A percentile compares a stretch with the other conserved stretches of the same genome.
Conservation (phyloP, 176 grass and related monocot species). For the Triticum monococcum region DNA sequence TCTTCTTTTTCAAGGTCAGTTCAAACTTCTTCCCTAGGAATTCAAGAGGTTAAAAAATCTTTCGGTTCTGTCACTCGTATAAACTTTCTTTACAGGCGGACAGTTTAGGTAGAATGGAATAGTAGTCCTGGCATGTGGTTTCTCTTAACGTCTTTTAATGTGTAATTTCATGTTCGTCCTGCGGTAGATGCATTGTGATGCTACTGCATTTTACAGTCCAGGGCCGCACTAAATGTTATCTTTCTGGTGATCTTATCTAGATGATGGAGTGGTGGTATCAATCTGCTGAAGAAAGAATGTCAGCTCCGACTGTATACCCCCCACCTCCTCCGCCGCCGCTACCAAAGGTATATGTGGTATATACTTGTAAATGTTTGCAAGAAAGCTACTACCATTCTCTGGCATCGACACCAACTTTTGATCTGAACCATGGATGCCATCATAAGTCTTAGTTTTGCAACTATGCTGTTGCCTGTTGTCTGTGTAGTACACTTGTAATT, state of each 20-base stretch:
- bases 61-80: neutral
- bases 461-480: neutral
- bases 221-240: slow-evolving; percentile 21
- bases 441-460: neutral
- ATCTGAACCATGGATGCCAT: neutral
- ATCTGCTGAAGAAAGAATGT: slow-evolving; percentile 99
- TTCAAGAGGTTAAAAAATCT: neutral
- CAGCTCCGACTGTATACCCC: slow-evolving; percentile 92
- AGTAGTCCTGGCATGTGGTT: neutral
- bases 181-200: neutral
- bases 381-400: neutral
- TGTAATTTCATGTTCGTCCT: neutral
- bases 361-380: neutral
- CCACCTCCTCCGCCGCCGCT: slow-evolving; percentile 80
- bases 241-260: slow-evolving; percentile 42
- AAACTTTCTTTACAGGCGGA: neutral
- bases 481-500: neutral
- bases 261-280: slow-evolving; percentile 99
- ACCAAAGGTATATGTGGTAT: slow-evolving; percentile 55
- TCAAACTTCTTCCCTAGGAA: slow-evolving; percentile 14
- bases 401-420: neutral
- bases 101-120: neutral
- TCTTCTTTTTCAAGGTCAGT: slow-evolving; percentile 99
- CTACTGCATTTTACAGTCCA: too few relatives aligned
- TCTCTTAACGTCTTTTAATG: neutral